Conservation (phyloP, 2,329 filamentous ascomycete species). For the Leptographium radiaticola region DNA sequence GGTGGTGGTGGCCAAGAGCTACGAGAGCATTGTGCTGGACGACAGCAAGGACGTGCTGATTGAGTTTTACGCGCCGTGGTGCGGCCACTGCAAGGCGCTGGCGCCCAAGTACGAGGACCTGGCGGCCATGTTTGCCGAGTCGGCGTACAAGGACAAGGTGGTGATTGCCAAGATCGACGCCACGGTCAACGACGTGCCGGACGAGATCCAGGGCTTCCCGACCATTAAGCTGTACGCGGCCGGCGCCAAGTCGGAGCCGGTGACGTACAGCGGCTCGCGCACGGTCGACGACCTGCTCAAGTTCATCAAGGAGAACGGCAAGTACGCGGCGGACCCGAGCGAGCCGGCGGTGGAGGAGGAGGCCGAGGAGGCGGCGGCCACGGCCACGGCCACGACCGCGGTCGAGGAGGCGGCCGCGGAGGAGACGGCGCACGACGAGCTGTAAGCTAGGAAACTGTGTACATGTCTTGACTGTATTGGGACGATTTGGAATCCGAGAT, state of each 20-base stretch:
- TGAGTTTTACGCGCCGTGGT: constrained; percentile 99
- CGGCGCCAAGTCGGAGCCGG: constrained; percentile 68
- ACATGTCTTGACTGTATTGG: too few species aligned
- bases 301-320: constrained; percentile 93
- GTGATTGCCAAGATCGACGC: constrained; percentile 96
- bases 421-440: constrained; percentile 55
- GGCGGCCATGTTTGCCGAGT: constrained; percentile 59
- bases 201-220: constrained; percentile 94
- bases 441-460: constrained; percentile 35
- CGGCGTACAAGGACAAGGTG: constrained; percentile 71
- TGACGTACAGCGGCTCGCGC: constrained; percentile 79
- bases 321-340: constrained; percentile 62
- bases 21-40: constrained; percentile 82
- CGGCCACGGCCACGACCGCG: constrained; percentile 19
- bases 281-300: constrained; percentile 82
- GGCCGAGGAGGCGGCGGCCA: not conserved
- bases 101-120: constrained; percentile 96
- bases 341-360: constrained; percentile 32
- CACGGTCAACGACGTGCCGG: constrained; percentile 88
- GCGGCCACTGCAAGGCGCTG: constrained; percentile 97
- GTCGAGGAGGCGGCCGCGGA: constrained; percentile 27
- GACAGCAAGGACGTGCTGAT: constrained; percentile 93
- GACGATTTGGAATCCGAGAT: too few species aligned
- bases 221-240: constrained; percentile 98
- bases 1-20: constrained; percentile 85